These are phyloP conservation scores for Trifolium fragiferum DNA, from an alignment of 306 rosid species.

Conservation along the genomic window DNA sequence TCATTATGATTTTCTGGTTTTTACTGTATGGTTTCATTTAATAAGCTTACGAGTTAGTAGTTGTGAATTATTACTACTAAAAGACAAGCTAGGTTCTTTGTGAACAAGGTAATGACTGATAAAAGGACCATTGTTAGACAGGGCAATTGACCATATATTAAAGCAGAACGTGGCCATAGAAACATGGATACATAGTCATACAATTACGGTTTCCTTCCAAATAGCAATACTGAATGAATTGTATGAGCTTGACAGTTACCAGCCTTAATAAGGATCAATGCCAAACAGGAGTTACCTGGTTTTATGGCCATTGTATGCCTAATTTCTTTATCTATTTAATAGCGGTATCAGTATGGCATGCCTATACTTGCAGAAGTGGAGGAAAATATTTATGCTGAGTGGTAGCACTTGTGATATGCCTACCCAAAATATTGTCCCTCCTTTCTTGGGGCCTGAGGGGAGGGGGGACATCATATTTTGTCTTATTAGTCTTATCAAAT, in stretches of 20 bases:
- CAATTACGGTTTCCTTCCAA: background rate
- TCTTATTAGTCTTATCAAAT: too few relatives aligned
- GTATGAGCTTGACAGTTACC: slow-evolving; percentile 21
- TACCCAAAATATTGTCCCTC: slow-evolving; percentile 14
- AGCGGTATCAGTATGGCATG: slow-evolving; percentile 26
- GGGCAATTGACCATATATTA: slow-evolving; percentile 34
- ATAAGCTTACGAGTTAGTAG: background rate
- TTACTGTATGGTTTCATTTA: background rate
- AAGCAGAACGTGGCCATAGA: slow-evolving; percentile 4
- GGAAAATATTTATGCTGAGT: slow-evolving; percentile 25
- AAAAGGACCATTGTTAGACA: slow-evolving; percentile 6
- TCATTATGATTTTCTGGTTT: slow-evolving; percentile 15
- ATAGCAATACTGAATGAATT: slow-evolving; percentile 40
- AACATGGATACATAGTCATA: background rate
- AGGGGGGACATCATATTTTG: too few relatives aligned
- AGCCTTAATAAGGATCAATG: slow-evolving; percentile 11
- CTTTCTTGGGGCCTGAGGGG: background rate
- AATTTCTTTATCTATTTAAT: slow-evolving; percentile 4
- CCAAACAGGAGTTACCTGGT: slow-evolving; percentile 28
- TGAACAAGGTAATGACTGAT: background rate
- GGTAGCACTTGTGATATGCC: slow-evolving; percentile 16
- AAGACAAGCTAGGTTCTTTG: background rate
- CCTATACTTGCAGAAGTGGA: slow-evolving; percentile 3
- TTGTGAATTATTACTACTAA: too few relatives aligned
- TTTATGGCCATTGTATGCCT: slow-evolving; percentile 18